These are phyloP conservation scores for Russula sp. DNA, from an alignment of 768 basidiomycete species.

Conservation along the genomic window DNA sequence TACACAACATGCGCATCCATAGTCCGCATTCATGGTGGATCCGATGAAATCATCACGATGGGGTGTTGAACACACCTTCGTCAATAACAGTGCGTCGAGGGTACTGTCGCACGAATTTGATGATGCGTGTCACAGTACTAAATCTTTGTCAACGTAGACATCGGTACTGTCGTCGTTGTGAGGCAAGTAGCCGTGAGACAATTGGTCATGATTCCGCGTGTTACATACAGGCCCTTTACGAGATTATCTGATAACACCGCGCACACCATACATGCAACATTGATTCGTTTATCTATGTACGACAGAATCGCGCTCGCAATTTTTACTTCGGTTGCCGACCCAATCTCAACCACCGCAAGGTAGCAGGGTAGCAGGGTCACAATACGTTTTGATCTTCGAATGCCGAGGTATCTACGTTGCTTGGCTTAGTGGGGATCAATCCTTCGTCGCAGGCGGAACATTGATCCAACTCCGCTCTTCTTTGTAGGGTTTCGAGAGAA, in stretches of 20 bases:
- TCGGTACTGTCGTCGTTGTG: background rate
- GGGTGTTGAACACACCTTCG: slow-evolving; percentile 4
- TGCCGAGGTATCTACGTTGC: too few species aligned
- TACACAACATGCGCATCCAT: too few species aligned
- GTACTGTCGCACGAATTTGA: slow-evolving; percentile 9
- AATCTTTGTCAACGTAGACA: slow-evolving; percentile 1
- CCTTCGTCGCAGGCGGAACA: fast-evolving
- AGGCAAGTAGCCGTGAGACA: too few species aligned
- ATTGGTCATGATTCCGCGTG: too few species aligned
- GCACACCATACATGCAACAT: background rate
- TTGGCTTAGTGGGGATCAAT: background rate
- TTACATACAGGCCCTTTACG: too few species aligned
- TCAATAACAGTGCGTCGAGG: background rate
- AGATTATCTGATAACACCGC: too few species aligned
- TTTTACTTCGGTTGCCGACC: background rate
- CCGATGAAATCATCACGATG: background rate
- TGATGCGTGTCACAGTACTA: too few species aligned
- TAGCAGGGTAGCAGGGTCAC: background rate
- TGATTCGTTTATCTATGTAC: background rate
- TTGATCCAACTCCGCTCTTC: background rate
- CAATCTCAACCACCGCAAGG: background rate
- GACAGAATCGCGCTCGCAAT: background rate
- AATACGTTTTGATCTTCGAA: background rate
- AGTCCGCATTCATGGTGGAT: background rate
- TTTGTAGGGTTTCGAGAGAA: background rate